Percentiles rank a stretch among this genome's conserved stretches.
Evolutionary conservation across 768 basidiomycete species (phyloP).

Genomic region (Strobilomyces confusus): DNA sequence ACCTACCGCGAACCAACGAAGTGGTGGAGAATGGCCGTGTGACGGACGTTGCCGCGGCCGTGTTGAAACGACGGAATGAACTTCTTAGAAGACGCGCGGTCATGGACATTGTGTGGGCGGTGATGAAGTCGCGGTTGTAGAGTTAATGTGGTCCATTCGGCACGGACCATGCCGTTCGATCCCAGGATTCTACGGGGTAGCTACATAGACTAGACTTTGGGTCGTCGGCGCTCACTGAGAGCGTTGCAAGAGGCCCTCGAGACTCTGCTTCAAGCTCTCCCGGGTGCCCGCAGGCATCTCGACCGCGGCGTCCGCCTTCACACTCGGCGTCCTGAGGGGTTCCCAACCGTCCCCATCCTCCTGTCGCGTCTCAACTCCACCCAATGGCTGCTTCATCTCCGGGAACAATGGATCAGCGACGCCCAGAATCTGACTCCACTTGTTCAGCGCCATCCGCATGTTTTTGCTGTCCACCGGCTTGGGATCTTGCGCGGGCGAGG

Average conservation of each 20-base stretch:
- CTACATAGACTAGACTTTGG: neutral
- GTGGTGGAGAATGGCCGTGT: constrained; percentile 23
- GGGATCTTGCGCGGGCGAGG: constrained; percentile 10
- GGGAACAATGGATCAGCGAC: constrained; percentile 31
- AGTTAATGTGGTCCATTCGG: constrained; percentile 7
- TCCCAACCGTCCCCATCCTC: constrained; percentile 19
- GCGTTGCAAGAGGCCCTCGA: constrained; percentile 18
- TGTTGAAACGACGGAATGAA: constrained; percentile 9
- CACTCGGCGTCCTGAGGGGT: constrained; percentile 5
- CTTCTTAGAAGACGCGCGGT: constrained; percentile 3
- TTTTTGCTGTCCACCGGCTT: constrained; percentile 18
- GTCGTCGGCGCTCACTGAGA: neutral
- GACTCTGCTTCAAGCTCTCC: constrained; percentile 23
- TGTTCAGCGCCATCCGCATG: constrained; percentile 32
- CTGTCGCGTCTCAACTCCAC: constrained; percentile 1
- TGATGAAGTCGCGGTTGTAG: neutral
- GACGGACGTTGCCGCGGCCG: constrained; percentile 1
- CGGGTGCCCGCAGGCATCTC: constrained; percentile 4
- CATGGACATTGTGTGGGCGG: neutral
- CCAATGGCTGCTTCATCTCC: constrained; percentile 20
- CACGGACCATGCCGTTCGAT: constrained; percentile 14
- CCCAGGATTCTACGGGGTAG: neutral
- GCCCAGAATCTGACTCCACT: constrained; percentile 33
- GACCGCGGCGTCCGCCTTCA: neutral
- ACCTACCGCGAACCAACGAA: constrained; percentile 16